A percentile compares a stretch with the other conserved stretches of the same genome.
Conservation (phyloP, 208 protist genomes). For the Borovskyia barvae region DNA sequence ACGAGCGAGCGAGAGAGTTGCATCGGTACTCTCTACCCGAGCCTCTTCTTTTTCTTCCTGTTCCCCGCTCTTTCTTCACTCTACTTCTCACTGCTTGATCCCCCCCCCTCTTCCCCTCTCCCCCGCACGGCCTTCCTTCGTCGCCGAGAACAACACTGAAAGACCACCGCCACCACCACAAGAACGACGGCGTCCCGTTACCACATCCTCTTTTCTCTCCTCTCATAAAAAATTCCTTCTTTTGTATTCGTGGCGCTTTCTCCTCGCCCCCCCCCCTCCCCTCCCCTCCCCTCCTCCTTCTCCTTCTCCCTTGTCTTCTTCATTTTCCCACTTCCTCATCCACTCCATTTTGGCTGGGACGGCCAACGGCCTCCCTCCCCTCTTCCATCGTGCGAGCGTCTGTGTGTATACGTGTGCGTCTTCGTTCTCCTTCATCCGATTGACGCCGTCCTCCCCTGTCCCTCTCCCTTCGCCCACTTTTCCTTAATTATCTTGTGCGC, state of each 20-base stretch:
- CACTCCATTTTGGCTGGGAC: not conserved
- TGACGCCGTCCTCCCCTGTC: too few relatives aligned
- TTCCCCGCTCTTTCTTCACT: not conserved
- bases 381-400: too few relatives aligned
- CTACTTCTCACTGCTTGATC: not conserved
- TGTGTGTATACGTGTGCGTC: too few relatives aligned
- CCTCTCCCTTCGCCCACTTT: too few relatives aligned
- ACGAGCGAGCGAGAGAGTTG: not conserved
- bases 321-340: too few relatives aligned
- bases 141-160: too few relatives aligned
- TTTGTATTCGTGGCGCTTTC: not conserved
- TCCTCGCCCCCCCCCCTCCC: not conserved
- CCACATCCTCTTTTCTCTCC: not conserved
- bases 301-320: slow-evolving; percentile 4
- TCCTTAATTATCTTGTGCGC: slow-evolving; percentile 6
- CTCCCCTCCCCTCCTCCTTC: not conserved
- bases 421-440: too few relatives aligned
- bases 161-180: too few relatives aligned
- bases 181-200: too few relatives aligned
- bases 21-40: not conserved
- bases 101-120: not conserved
- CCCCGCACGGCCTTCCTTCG: too few relatives aligned
- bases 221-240: not conserved
- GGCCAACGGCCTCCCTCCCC: not conserved
- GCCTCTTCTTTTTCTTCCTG: slow-evolving; percentile 7